Base-by-base conservation (phyloP, 805 yeast genomes). In the Lipomyces chichibuensis region DNA sequence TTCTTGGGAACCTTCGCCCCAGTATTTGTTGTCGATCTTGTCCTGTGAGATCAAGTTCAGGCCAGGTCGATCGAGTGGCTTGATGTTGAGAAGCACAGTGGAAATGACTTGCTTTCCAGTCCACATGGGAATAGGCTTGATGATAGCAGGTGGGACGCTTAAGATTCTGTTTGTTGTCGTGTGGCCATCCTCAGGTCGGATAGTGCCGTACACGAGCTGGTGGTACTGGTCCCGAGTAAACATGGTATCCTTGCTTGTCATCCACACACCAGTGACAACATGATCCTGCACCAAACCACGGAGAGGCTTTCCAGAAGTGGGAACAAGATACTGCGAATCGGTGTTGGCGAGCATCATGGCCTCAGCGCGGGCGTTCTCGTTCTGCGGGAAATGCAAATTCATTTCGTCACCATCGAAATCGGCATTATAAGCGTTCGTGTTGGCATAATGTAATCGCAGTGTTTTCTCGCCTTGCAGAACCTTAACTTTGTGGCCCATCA, bases 351-450 rank as follows among this genome's bases (percentile, higher is more conserved):
- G 84, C 77, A 92, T 87, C 76, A 92, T 83, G 1, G 99, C 98
- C 81, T 95, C 99, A 27, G 98, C 94, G 77, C 93, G 88, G 9
- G 98, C 99, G 74, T 91, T 91, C 81, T 94, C 98, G 79, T 91
- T 92, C 82, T 94, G 99, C 33, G 99, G 99, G 84, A 94, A 94
- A 81, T 94, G 99, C 97, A 94, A 90, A 79, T 94, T 94, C 99
- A 94, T 94, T 83, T 94, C 99, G 80, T 94, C 99, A 84, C 99
- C 99, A 81, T 94, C 99, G 75, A 95, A 94, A 85, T 94, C 99
- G 52, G 98, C 98, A 79, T 94, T 94, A 81, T 94, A 95, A 56
- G 99, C 98, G 81, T 98, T 98, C 57, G 99, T 95, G 80, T 95
- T 95, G 75, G 99, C 99, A 80, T 95, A 95, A 79, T 95, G 99